Base-by-base conservation (phyloP, 2,329 filamentous ascomycete species). In the Nothomitra cinnamomea region DNA sequence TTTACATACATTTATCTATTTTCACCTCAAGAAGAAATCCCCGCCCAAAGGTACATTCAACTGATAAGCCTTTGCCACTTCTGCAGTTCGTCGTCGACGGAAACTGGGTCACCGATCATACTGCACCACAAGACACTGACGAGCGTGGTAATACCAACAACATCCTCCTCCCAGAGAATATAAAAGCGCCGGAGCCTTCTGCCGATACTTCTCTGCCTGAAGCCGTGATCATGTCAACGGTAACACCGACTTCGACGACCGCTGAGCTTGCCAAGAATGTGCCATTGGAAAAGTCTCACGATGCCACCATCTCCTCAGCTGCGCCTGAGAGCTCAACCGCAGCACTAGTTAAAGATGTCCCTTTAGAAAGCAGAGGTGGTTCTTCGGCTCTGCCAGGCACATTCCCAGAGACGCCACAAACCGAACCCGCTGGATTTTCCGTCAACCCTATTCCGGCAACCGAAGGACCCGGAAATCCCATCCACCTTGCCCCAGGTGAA, bases 21-120 rank as follows among this genome's bases (percentile, higher is more conserved):
- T 15, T 40, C 36, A 36, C 25, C 24, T n/a, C 35, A 17, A 38
- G 41, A 32, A 10, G 10, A 35, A 24, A 48, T 49, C 25, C 38
- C 17, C 24, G 3, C 6, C 6, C 3, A 12, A 2, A 38, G 51
- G 55, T 40, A 55, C 51, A 54, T 50, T 49, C 55, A 49, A 54
- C 21, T n/a, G n/a, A 17, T 21, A 56, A 42, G 22, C 53, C 52
- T 48, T 54, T 56, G 61, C 15, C 54, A 57, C 21, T 32, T 52
- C 40, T 62, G 54, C 66, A 95, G 90, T 98, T 95, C 68, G 85
- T 98, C 62, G 90, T 95, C 60, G 87, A 98, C 76, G 87, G 85
- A 60, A 79, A 78, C 61, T 98, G 92, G 92, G 81, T 80, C 51
- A 85, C 82, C 66, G 89, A 95, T 69, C 79, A 82, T 61, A 80